Base-by-base conservation (phyloP, 73 alveolate genomes). In the Tetrahymena elliotti region DNA sequence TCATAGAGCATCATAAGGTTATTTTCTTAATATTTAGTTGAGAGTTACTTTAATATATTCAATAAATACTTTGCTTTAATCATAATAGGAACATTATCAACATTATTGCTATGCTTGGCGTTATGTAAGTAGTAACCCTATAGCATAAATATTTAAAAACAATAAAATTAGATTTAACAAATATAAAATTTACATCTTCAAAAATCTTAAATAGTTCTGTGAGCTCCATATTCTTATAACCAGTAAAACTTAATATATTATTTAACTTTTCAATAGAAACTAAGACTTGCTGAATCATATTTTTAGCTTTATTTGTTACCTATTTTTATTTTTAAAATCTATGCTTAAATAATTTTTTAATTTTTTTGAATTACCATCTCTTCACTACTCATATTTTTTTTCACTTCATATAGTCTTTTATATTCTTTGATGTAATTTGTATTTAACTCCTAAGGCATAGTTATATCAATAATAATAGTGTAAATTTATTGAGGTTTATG, bases 361-460 rank as follows among this genome's bases (percentile, higher is more conserved):
- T 83, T 27, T n/a, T n/a, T n/a, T n/a, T n/a, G 37, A 34, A 83
- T 33, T 52, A 36, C 39, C 40, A 13, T 52, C 34, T 83, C 53
- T 84, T 82, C 82, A 39, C 83, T 38, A 39, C 34, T 94, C 93
- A 93, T 39, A 33, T 88, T 82, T 83, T 93, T 35, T 52, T 83
- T 41, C 18, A 40, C 38, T 84, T 68, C 84, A 94, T 39, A 68
- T 52, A 84, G 53, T 39, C 24, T 5, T 34, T 40, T 41, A 82
- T 33, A 68, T 10, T 68, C 88, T 20, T 94, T 93, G 27, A 36
- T 41, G 41, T 83, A 84, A 18, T 36, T 37, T n/a, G 68, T 36
- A 83, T 36, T 24, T 1, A 84, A 34, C 37, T 84, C 92, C 20
- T 94, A 68, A 11, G 96, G 96, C 47, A 94, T 83, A 83, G 88